phyloP scores from a whole-genome alignment of 2,329 filamentous ascomycete genomes.

The Aureobasidium sp. region DNA sequence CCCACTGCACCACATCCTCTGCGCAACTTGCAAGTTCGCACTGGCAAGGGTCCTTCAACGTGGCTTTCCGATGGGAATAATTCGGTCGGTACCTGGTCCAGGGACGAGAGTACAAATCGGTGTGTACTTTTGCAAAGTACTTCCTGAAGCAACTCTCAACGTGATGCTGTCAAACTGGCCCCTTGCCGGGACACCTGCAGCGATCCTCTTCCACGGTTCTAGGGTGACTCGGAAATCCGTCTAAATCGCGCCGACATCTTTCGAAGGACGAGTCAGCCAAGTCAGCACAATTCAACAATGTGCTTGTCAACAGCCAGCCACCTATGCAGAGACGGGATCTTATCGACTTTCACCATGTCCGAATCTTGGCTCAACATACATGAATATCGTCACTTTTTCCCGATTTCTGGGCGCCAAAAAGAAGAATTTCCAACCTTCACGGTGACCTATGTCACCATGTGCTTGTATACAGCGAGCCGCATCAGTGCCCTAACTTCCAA shows the following conservation, averaged over 20 bases:
- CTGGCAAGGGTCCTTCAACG: not conserved
- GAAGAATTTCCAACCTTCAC: not conserved
- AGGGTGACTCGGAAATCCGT: not conserved
- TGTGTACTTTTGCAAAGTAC: not conserved
- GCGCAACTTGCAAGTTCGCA: not conserved
- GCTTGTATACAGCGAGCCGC: not conserved
- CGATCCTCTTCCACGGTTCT: not conserved
- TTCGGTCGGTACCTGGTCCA: not conserved
- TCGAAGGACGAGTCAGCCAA: not conserved
- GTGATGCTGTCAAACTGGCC: not conserved
- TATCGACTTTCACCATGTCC: not conserved
- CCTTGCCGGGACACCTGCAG: not conserved
- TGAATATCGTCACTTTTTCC: not conserved
- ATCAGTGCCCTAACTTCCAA: not conserved
- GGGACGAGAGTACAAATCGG: not conserved
- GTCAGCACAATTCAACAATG: not conserved
- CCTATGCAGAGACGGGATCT: not conserved
- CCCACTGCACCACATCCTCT: not conserved
- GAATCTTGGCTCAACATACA: not conserved
- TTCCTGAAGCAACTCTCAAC: not conserved
- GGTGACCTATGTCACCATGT: not conserved
- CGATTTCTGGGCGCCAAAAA: not conserved
- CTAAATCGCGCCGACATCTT: not conserved
- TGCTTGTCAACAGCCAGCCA: not conserved
- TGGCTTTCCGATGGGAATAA: not conserved